A percentile compares a stretch with the other conserved stretches of the same genome.
phyloP scores from a whole-genome alignment of 495 filamentous ascomycete species.

The Evernia prunastri region DNA sequence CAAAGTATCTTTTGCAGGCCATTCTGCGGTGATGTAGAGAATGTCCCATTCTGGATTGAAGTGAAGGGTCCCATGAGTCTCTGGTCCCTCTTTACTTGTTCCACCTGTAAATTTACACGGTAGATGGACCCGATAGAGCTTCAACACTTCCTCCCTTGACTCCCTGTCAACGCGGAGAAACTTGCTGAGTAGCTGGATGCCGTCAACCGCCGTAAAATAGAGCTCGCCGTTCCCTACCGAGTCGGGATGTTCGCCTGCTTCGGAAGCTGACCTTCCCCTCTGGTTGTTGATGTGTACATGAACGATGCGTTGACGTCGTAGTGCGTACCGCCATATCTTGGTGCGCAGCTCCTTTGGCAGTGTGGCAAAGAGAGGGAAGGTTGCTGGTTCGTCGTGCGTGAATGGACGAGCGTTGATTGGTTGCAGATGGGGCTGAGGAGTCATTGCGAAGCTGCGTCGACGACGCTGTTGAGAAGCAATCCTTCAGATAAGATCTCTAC shows the following conservation, averaged over 20 bases:
- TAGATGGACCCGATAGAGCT: background rate
- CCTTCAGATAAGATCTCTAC: too few species aligned
- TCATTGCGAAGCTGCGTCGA: too few species aligned
- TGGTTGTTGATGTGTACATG: background rate
- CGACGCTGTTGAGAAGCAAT: too few species aligned
- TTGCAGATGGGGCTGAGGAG: background rate
- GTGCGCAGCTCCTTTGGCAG: conserved; percentile 9
- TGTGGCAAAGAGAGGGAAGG: conserved; percentile 1
- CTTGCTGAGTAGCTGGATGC: conserved; percentile 9
- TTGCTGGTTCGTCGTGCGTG: background rate
- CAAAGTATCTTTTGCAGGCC: conserved; percentile 11
- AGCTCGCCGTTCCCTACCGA: conserved; percentile 5
- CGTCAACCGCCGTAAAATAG: conserved; percentile 8
- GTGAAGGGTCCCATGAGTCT: conserved; percentile 6
- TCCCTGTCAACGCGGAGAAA: background rate
- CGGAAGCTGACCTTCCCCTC: conserved; percentile 7
- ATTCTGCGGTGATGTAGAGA: conserved; percentile 12
- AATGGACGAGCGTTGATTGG: background rate
- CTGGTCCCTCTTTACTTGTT: background rate
- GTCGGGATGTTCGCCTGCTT: conserved; percentile 9
- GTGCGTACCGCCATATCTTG: conserved; percentile 12
- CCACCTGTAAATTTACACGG: background rate
- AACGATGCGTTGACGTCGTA: conserved; percentile 9
- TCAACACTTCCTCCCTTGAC: background rate
- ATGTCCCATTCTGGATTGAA: conserved; percentile 10